Percentiles rank a stretch among this genome's conserved stretches.
These are phyloP conservation scores for Pyrenophora graminea DNA, from an alignment of 2,329 filamentous ascomycete genomes.

Conservation along the genomic window DNA sequence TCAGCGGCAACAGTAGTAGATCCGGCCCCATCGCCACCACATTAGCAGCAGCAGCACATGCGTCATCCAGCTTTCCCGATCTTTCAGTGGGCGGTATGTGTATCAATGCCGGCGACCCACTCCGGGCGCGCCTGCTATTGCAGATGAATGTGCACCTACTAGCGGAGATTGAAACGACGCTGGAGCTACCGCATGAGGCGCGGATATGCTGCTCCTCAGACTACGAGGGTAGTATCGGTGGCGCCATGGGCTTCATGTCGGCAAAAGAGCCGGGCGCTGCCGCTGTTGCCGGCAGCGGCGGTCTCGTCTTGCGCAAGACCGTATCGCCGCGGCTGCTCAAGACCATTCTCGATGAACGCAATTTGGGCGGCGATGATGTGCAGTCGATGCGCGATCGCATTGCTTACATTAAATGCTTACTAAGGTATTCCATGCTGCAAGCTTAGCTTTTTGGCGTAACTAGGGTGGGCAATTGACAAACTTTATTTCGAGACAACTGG, in stretches of 20 bases:
- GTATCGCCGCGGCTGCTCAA: not conserved
- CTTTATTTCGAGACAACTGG: too few relatives aligned
- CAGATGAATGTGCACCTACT: not conserved
- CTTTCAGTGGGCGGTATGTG: not conserved
- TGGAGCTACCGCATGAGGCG: not conserved
- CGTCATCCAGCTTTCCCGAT: not conserved
- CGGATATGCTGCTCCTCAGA: not conserved
- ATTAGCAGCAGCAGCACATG: too few relatives aligned
- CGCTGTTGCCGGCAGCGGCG: not conserved
- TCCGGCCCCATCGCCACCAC: too few relatives aligned
- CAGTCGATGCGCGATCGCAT: slow-evolving; percentile 3
- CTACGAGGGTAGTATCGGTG: not conserved
- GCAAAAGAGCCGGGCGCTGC: not conserved
- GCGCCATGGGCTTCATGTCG: not conserved
- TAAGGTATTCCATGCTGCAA: not conserved
- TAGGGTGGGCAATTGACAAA: too few relatives aligned
- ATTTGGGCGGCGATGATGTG: not conserved
- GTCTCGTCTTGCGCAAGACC: not conserved
- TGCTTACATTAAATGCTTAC: not conserved
- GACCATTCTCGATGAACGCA: slow-evolving; percentile 1
- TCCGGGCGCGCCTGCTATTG: not conserved
- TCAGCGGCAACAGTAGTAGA: not conserved
- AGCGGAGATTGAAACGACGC: not conserved
- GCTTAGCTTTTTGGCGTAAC: too few relatives aligned
- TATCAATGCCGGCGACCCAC: not conserved